Evolutionary conservation across 2,329 filamentous ascomycete genomes (phyloP).

Genomic region (Diaporthe caulivora): DNA sequence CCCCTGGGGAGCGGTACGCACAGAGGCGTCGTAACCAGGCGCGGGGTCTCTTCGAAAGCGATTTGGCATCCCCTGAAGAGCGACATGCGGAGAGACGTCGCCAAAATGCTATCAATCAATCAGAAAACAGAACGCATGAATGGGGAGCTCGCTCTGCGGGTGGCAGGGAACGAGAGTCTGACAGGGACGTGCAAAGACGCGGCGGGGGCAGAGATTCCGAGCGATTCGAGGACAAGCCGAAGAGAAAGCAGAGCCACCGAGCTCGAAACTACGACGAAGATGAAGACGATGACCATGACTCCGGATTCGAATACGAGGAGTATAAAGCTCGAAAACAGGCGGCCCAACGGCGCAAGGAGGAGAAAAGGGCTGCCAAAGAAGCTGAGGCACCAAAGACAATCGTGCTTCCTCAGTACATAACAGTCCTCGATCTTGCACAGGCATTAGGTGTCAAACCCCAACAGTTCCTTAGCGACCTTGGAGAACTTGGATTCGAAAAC

Average conservation of each 20-base stretch:
- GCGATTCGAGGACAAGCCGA: conserved; percentile 10
- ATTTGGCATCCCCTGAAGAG: background rate
- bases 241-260: conserved; percentile 25
- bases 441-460: conserved; percentile 78
- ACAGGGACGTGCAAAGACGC: conserved; percentile 8
- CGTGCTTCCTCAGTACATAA: conserved; percentile 90
- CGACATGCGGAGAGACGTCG: background rate
- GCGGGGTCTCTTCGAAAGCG: background rate
- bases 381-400: conserved; percentile 68
- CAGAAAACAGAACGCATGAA: background rate
- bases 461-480: conserved; percentile 80
- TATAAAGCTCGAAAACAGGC: conserved; percentile 52
- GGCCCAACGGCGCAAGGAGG: conserved; percentile 56
- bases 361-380: conserved; percentile 55
- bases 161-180: conserved; percentile 10
- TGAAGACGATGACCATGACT: conserved; percentile 52
- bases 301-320: conserved; percentile 52
- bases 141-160: conserved; percentile 2
- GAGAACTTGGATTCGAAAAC: conserved; percentile 90
- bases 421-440: conserved; percentile 83
- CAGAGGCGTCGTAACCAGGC: background rate
- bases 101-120: background rate
- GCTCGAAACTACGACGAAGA: conserved; percentile 46
- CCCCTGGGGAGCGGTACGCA: background rate
- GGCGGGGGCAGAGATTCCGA: conserved; percentile 37